These are phyloP conservation scores for Malus orientalis DNA, from an alignment of 306 rosid species.

Conservation along the genomic window DNA sequence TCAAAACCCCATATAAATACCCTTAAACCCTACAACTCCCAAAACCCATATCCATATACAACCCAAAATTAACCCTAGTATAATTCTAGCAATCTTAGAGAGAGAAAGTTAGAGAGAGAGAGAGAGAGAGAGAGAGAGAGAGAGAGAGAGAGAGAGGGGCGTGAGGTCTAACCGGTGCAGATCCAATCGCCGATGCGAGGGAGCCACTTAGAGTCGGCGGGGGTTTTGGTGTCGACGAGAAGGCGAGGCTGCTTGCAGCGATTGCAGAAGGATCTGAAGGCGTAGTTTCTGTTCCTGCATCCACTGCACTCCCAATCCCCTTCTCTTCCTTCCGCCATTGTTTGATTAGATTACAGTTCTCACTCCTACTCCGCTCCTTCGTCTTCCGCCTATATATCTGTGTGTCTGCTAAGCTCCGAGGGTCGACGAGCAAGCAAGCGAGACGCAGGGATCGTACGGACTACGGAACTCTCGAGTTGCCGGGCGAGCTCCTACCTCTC, in stretches of 20 bases:
- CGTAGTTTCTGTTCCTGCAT: slow-evolving; percentile 86
- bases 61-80: not conserved
- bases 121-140: not conserved
- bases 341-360: not conserved
- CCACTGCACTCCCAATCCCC: slow-evolving; percentile 97
- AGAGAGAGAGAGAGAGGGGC: not conserved
- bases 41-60: not conserved
- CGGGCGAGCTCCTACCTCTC: not conserved
- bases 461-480: not conserved
- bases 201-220: slow-evolving; percentile 94
- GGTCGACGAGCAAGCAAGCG: not conserved
- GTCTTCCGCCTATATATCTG: not conserved
- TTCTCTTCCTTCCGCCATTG: slow-evolving; percentile 79
- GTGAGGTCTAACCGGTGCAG: slow-evolving; percentile 69
- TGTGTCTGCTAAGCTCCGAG: not conserved
- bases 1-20: not conserved
- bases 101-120: not conserved
- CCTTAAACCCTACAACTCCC: not conserved
- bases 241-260: slow-evolving; percentile 95
- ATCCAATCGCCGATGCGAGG: slow-evolving; percentile 97
- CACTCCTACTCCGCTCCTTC: not conserved
- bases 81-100: not conserved
- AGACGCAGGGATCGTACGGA: not conserved
- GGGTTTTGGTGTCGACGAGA: slow-evolving; percentile 84
- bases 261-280: slow-evolving; percentile 95